Conservation (phyloP, 2,329 filamentous ascomycete species). For the Talaromyces amestolkiae region DNA sequence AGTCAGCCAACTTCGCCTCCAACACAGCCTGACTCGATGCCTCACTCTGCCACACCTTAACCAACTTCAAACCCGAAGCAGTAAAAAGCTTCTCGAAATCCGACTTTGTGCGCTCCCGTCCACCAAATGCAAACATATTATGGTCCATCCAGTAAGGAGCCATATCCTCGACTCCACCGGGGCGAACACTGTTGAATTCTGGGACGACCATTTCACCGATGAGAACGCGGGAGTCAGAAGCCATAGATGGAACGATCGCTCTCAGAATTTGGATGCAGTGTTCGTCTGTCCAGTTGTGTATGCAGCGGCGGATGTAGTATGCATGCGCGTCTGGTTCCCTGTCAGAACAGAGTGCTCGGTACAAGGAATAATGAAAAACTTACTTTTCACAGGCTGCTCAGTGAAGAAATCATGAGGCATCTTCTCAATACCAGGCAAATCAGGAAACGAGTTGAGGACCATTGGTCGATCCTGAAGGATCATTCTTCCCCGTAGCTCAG, state of each 20-base stretch:
- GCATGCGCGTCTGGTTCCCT: constrained; percentile 10
- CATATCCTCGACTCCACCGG: constrained; percentile 27
- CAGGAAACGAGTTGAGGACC: constrained; percentile 28
- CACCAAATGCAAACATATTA: constrained; percentile 32
- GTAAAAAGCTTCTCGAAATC: constrained; percentile 26
- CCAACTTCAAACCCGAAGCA: constrained; percentile 26
- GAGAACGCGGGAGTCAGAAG: constrained; percentile 37
- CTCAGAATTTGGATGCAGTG: constrained; percentile 24
- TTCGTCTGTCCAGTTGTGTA: constrained; percentile 30
- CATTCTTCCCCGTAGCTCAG: constrained; percentile 34
- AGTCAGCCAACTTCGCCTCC: constrained; percentile 17
- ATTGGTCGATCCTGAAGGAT: constrained; percentile 43
- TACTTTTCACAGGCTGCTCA: constrained; percentile 22
- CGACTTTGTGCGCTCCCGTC: constrained; percentile 29
- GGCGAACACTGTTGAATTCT: constrained; percentile 20
- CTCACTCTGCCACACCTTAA: constrained; percentile 26
- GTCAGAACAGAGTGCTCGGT: neutral
- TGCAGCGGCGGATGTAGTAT: constrained; percentile 28
- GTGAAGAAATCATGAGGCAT: constrained; percentile 19
- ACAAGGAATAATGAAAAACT: neutral
- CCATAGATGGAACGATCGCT: constrained; percentile 34
- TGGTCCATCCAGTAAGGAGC: constrained; percentile 31
- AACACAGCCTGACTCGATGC: constrained; percentile 21
- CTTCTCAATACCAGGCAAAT: constrained; percentile 35
- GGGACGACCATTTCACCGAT: constrained; percentile 48